A percentile compares a stretch with the other conserved stretches of the same genome.
These are phyloP conservation scores for Cryptosporidium sp. DNA, from an alignment of 169 alveolate genomes.

Conservation along the genomic window DNA sequence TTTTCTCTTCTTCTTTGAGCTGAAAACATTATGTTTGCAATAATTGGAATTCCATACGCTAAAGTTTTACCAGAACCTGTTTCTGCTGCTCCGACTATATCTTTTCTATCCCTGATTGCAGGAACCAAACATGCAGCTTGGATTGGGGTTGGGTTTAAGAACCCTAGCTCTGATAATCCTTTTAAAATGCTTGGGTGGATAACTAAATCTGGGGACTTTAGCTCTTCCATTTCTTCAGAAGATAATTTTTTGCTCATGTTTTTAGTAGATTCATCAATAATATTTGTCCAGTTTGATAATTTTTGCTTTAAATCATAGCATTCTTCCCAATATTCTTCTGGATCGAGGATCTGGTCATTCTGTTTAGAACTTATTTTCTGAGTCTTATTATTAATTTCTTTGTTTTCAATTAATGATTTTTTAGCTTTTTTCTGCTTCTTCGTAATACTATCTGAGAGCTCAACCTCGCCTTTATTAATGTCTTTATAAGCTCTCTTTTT, in stretches of 20 bases:
- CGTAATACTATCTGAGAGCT: not conserved
- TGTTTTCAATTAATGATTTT: not conserved
- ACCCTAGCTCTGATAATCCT: conserved; percentile 57
- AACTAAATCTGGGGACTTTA: conserved; percentile 46
- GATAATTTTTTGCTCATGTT: not conserved
- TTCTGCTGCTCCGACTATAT: conserved; percentile 79
- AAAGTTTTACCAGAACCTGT: conserved; percentile 80
- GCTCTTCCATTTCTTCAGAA: conserved; percentile 10
- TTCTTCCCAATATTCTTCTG: conserved; percentile 74
- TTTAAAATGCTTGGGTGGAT: conserved; percentile 78
- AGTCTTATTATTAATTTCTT: not conserved
- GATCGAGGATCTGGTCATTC: conserved; percentile 19
- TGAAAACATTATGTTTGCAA: conserved; percentile 66
- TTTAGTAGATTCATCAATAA: not conserved
- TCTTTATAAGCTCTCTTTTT: not conserved
- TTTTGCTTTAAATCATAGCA: conserved; percentile 34
- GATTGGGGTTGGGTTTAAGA: conserved; percentile 75
- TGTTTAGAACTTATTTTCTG: not conserved
- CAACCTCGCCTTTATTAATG: not conserved
- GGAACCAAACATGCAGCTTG: conserved; percentile 73
- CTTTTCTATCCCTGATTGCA: conserved; percentile 77
- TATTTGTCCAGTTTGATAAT: conserved; percentile 49
- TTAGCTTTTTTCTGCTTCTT: not conserved
- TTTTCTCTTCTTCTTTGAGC: conserved; percentile 52
- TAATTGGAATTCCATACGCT: conserved; percentile 78